Evolutionary conservation across 352 stramenopile species (phyloP).

Genomic region (Thalassiosira mediterranea): DNA sequence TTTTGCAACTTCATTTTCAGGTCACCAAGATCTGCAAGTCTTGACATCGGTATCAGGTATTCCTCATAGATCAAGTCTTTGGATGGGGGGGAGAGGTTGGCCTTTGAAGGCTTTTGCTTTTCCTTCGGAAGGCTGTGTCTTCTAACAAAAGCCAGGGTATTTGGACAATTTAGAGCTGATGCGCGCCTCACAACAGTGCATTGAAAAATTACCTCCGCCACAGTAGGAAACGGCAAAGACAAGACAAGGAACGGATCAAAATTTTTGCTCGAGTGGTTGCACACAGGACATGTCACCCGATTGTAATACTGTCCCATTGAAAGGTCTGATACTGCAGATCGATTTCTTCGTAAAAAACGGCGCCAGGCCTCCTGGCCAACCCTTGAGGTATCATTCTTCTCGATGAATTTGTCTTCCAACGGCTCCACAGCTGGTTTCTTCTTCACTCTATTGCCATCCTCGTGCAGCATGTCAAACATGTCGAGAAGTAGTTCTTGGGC

Average conservation of each 20-base stretch:
- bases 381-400: slow-evolving; percentile 56
- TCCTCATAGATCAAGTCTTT: slow-evolving; percentile 75
- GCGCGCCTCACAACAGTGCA: slow-evolving; percentile 73
- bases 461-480: slow-evolving; percentile 88
- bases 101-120: not conserved
- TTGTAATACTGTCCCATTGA: slow-evolving; percentile 96
- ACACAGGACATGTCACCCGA: slow-evolving; percentile 95
- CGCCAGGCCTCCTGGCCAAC: slow-evolving; percentile 82
- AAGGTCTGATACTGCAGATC: slow-evolving; percentile 95
- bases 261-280: slow-evolving; percentile 94
- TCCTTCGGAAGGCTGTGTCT: slow-evolving; percentile 12
- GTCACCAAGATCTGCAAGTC: slow-evolving; percentile 80
- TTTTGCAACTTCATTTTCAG: slow-evolving; percentile 81
- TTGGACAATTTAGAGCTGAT: slow-evolving; percentile 67
- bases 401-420: slow-evolving; percentile 85
- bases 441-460: slow-evolving; percentile 89
- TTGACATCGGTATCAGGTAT: slow-evolving; percentile 80
- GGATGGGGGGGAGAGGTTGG: slow-evolving; percentile 58
- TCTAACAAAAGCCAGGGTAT: slow-evolving; percentile 35
- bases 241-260: slow-evolving; percentile 98
- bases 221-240: slow-evolving; percentile 94
- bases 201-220: slow-evolving; percentile 82
- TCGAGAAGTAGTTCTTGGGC: slow-evolving; percentile 90
- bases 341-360: slow-evolving; percentile 92
- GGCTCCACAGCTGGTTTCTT: slow-evolving; percentile 88